phyloP scores from a whole-genome alignment of 305 asterid species.

The Solanum hybrid region DNA sequence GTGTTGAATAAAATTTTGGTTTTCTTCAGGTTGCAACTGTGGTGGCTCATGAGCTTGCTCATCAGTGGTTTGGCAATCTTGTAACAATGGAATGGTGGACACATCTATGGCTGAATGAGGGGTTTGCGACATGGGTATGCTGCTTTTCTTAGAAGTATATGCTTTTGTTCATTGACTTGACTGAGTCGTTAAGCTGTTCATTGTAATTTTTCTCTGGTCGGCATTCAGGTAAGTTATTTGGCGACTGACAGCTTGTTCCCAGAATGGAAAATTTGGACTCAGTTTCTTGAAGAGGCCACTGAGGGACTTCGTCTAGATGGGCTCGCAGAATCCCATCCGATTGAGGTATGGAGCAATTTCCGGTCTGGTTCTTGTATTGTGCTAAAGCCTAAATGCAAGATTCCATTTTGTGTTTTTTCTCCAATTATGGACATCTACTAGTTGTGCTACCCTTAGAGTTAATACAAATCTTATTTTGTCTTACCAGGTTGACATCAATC shows the following conservation, averaged over 20 bases:
- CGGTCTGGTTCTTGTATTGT: not conserved
- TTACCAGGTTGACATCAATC: conserved; percentile 83
- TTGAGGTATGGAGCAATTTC: conserved; percentile 45
- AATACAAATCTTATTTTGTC: conserved; percentile 12
- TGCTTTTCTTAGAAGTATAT: conserved; percentile 10
- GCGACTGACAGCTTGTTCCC: conserved; percentile 92
- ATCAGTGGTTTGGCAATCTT: conserved; percentile 99
- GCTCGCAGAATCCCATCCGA: conserved; percentile 92
- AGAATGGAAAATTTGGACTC: conserved; percentile 97
- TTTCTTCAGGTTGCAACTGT: conserved; percentile 76
- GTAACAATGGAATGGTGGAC: conserved; percentile 99
- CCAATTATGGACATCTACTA: not conserved
- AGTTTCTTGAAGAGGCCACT: conserved; percentile 81
- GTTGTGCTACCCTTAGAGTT: not conserved
- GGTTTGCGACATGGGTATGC: conserved; percentile 97
- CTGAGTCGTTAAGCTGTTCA: not conserved
- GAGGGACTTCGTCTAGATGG: conserved; percentile 96
- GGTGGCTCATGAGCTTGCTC: conserved; percentile 98
- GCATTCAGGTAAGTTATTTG: conserved; percentile 82
- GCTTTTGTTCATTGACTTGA: conserved; percentile 2
- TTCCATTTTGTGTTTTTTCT: not conserved
- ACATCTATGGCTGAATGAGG: conserved; percentile 94
- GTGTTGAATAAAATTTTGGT: not conserved
- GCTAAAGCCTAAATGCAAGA: not conserved
- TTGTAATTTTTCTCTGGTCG: conserved; percentile 8